Evolutionary conservation across 306 rosid species (phyloP).

Genomic region (Benincasa hispida): DNA sequence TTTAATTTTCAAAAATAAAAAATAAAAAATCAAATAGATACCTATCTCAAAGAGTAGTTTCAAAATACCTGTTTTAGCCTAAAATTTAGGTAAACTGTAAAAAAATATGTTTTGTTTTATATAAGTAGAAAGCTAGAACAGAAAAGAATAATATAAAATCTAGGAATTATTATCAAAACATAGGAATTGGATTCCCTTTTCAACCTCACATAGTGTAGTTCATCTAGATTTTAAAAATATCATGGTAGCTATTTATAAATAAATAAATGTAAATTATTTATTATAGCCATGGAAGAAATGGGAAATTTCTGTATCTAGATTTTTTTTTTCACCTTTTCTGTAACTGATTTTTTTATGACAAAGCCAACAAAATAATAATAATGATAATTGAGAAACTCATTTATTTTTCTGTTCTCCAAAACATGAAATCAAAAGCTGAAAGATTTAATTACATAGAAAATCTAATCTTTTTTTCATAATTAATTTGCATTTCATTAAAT

Average conservation of each 20-base stretch:
- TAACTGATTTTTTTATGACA: too few relatives aligned
- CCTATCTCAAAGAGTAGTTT: background rate
- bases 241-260: background rate
- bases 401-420: background rate
- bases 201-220: background rate
- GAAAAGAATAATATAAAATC: background rate
- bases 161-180: background rate
- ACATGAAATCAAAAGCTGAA: background rate
- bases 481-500: background rate
- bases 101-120: background rate
- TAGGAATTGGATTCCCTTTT: background rate
- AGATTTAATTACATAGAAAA: too few relatives aligned
- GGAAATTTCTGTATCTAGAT: background rate
- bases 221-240: background rate
- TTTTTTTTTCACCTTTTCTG: too few relatives aligned
- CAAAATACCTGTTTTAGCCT: background rate
- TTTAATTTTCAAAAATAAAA: too few relatives aligned
- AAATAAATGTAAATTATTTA: background rate
- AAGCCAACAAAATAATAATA: too few relatives aligned
- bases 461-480: background rate
- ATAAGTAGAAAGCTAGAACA: background rate
- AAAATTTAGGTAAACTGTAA: background rate
- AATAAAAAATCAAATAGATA: background rate
- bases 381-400: too few relatives aligned
- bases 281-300: background rate